Evolutionary conservation across 306 rosid species (phyloP).

Genomic region (Dryas alaskensis): DNA sequence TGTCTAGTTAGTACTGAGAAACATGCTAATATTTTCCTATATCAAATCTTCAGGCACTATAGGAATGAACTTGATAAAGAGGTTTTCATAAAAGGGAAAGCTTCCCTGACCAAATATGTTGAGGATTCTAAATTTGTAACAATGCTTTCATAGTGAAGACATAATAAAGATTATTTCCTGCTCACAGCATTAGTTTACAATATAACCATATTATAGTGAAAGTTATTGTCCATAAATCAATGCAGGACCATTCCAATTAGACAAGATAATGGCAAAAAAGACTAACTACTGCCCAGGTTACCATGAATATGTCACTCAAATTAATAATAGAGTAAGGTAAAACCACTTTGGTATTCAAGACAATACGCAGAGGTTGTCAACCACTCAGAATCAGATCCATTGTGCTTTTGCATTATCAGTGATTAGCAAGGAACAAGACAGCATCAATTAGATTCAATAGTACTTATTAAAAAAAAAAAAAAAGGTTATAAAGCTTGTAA

Average conservation of each 20-base stretch:
- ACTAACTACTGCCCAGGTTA: not conserved
- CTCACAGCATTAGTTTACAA: not conserved
- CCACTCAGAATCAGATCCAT: slow-evolving; percentile 6
- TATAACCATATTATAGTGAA: not conserved
- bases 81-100: not conserved
- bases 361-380: not conserved
- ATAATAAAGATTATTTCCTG: not conserved
- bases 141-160: not conserved
- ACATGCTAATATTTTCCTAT: not conserved
- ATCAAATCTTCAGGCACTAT: not conserved
- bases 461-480: not conserved
- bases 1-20: not conserved
- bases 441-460: slow-evolving; percentile 4
- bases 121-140: not conserved
- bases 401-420: not conserved
- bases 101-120: not conserved
- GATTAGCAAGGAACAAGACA: not conserved
- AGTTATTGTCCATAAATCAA: not conserved
- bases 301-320: not conserved
- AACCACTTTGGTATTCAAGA: not conserved
- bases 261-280: not conserved
- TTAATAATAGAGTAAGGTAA: not conserved
- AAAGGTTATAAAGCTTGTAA: not conserved
- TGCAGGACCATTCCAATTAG: not conserved
- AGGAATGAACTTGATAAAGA: not conserved